phyloP scores from a whole-genome alignment of 306 rosid species.

The Medicago ruthenica region DNA sequence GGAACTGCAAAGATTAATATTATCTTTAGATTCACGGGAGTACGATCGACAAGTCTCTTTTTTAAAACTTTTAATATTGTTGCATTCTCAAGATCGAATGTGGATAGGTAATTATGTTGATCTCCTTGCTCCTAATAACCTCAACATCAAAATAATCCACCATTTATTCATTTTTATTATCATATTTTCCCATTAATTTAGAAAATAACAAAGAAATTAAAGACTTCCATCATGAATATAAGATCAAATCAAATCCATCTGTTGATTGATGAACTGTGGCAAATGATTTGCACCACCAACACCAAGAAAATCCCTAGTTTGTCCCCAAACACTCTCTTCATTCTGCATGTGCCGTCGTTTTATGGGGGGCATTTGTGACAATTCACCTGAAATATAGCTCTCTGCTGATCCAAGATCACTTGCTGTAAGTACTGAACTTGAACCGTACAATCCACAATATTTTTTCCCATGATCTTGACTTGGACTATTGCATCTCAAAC shows the following conservation, averaged over 20 bases:
- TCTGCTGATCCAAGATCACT: slow-evolving; percentile 45
- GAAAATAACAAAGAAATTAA: slow-evolving; percentile 1
- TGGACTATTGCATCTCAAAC: slow-evolving; percentile 53
- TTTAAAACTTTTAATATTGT: not conserved
- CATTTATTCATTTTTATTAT: not conserved
- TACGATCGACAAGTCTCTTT: not conserved
- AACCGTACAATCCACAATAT: slow-evolving; percentile 53
- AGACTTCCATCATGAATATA: slow-evolving; percentile 13
- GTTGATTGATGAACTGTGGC: slow-evolving; percentile 68
- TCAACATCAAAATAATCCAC: slow-evolving; percentile 37
- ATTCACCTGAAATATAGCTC: slow-evolving; percentile 47
- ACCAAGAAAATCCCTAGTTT: slow-evolving; percentile 89
- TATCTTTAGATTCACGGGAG: no score
- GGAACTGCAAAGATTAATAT: not conserved
- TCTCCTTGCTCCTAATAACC: no score
- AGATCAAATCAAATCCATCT: slow-evolving; percentile 65
- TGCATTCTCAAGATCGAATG: not conserved
- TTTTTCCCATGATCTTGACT: slow-evolving; percentile 56
- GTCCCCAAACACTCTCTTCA: slow-evolving; percentile 61
- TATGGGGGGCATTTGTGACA: slow-evolving; percentile 58
- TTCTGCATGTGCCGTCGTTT: slow-evolving; percentile 61
- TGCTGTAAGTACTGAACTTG: slow-evolving; percentile 38
- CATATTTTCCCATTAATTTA: slow-evolving; percentile 7
- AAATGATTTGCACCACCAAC: slow-evolving; percentile 72
- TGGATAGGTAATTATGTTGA: no score